Conservation (phyloP, 345 rosid species). For the Euphorbia lathyris region DNA sequence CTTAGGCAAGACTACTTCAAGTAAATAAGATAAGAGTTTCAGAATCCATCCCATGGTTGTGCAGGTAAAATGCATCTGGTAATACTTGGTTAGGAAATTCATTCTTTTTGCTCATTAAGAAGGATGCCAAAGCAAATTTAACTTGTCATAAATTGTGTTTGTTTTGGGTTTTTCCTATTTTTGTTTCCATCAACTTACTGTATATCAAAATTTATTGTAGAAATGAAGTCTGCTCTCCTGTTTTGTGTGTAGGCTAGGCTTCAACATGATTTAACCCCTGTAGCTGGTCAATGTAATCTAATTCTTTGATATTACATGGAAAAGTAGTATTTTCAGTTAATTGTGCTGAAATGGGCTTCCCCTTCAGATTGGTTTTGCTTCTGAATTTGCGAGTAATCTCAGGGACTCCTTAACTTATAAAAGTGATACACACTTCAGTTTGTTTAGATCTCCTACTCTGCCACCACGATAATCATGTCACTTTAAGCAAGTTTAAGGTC, state of each 20-base stretch:
- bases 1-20: slow-evolving; percentile 60
- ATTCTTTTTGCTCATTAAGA: neutral
- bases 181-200: neutral
- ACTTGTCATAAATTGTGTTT: neutral
- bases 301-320: slow-evolving; percentile 1
- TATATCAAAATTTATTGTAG: slow-evolving; percentile 4
- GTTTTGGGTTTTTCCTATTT: slow-evolving; percentile 1
- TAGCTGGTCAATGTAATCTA: slow-evolving; percentile 1
- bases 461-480: too few relatives aligned
- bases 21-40: slow-evolving; percentile 11
- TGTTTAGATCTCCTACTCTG: too few relatives aligned
- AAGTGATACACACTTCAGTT: too few relatives aligned
- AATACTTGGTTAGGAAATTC: slow-evolving; percentile 4
- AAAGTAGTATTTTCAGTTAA: neutral
- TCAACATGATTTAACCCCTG: neutral
- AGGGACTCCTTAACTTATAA: too few relatives aligned
- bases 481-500: too few relatives aligned
- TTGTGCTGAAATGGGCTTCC: neutral
- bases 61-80: slow-evolving; percentile 16
- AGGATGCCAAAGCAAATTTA: neutral
- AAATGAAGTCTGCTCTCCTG: neutral
- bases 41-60: neutral
- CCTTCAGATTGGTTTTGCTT: too few relatives aligned
- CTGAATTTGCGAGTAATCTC: too few relatives aligned
- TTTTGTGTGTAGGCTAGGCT: neutral